Base-by-base conservation (phyloP, 192 early-diverging fungal species). In the Dissophora globulifera region DNA sequence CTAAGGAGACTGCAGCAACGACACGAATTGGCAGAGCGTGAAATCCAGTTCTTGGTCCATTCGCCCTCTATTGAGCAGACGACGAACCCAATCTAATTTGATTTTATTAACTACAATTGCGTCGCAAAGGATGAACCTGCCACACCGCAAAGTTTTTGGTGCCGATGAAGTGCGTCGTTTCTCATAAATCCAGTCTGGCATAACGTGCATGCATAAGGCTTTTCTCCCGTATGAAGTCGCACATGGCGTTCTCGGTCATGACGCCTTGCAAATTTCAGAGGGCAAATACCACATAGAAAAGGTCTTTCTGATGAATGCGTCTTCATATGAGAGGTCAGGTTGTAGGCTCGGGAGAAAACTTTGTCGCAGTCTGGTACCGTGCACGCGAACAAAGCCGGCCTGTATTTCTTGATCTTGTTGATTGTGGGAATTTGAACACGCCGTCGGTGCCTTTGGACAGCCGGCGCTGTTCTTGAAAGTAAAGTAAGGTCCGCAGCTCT, bases 171-270 rank as follows among this genome's bases (percentile, higher is more conserved):
- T 16, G 93, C 93, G 62, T 94, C 93, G 22, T 92, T 79, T 17
- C 93, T 88, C 32, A 92, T 92, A 82, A 94, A 93, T 35, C 88
- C 84, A 0, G 89, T 87, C 13, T 83, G 85, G 69, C 93, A 94
- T 69, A 84, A 85, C 3, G 75, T 64, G 71, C 93, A 94, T 13
- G 81, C 81, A 67, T 91, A 88, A 3, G 93, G 93, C 70, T 87
- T 86, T 65, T 92, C 89, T 27, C 93, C 93, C 3, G 92, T 88
- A 61, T 94, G 93, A 35, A 92, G 69, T 48, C 91, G 89, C 66
- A 88, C 84, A 67, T 94, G 93, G n/a, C 96, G 89, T 75, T 95
- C 95, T 20, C 95, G 82, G 71, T 98, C 96, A 74, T 98, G 95
- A 57, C 93, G 91, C 20, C 96, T 84, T 9, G 93, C 90, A 84